phyloP scores from a whole-genome alignment of 495 filamentous ascomycete species.

The Aspergillus kassunensis region DNA sequence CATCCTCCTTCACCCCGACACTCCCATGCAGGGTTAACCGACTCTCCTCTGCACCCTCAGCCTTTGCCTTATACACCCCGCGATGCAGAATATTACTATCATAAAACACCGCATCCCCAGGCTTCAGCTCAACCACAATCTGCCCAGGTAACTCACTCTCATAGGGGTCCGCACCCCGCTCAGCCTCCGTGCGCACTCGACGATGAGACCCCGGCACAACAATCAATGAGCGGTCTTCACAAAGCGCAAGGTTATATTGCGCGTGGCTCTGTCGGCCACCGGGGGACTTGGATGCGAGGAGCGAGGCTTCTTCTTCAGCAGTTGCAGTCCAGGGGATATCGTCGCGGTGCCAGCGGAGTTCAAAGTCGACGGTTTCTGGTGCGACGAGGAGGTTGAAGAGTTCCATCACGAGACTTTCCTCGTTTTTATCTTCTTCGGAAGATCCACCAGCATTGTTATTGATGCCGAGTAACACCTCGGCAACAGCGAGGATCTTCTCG shows the following conservation, averaged over 20 bases:
- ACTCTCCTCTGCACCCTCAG: constrained; percentile 45
- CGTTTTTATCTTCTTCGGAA: neutral
- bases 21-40: constrained; percentile 80
- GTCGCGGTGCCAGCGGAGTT: constrained; percentile 74
- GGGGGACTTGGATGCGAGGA: constrained; percentile 42
- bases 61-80: constrained; percentile 59
- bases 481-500: constrained; percentile 50
- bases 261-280: constrained; percentile 54
- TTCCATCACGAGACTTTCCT: constrained; percentile 65
- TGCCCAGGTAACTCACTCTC: constrained; percentile 55
- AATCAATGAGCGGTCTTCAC: constrained; percentile 60
- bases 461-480: constrained; percentile 47
- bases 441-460: too few relatives aligned
- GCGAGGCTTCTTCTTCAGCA: constrained; percentile 50
- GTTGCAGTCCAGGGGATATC: constrained; percentile 59
- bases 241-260: constrained; percentile 77
- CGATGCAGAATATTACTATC: constrained; percentile 85
- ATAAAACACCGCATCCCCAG: constrained; percentile 79
- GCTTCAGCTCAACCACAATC: constrained; percentile 56
- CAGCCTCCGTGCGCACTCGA: constrained; percentile 59
- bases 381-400: constrained; percentile 74
- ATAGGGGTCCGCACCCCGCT: constrained; percentile 58
- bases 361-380: constrained; percentile 58
- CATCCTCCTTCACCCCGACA: constrained; percentile 55
- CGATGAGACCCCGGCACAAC: constrained; percentile 69